Conservation (phyloP, 176 grass and related monocot genomes). For the Carex cristatella region DNA sequence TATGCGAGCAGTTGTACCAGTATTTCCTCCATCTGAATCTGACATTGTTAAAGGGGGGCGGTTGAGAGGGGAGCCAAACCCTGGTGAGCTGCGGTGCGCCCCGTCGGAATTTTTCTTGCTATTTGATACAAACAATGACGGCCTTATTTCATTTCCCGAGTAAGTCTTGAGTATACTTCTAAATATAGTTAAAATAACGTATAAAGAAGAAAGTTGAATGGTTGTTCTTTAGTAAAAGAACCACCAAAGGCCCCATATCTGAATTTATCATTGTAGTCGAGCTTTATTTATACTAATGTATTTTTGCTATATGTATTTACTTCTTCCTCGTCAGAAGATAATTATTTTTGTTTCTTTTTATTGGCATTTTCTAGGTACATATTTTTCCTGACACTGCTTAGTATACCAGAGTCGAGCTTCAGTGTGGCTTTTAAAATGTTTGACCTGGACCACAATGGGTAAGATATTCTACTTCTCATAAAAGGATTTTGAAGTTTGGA, state of each 20-base stretch:
- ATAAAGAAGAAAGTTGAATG: not conserved
- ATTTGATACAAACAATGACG: slow-evolving; percentile 86
- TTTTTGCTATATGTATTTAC: not conserved
- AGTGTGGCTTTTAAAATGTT: slow-evolving; percentile 94
- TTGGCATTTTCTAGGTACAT: slow-evolving; percentile 62
- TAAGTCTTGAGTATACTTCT: slow-evolving; percentile 38
- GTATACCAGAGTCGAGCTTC: slow-evolving; percentile 81
- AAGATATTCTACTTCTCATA: slow-evolving; percentile 26
- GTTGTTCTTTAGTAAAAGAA: not conserved
- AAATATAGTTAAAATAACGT: not conserved
- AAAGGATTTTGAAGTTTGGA: slow-evolving; percentile 16
- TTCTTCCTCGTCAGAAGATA: not conserved
- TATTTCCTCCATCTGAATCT: slow-evolving; percentile 94
- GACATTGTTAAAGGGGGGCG: slow-evolving; percentile 54
- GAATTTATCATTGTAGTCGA: not conserved
- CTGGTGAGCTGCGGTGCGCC: slow-evolving; percentile 65
- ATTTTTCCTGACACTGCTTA: slow-evolving; percentile 91
- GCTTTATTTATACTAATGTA: not conserved
- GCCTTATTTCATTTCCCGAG: slow-evolving; percentile 95
- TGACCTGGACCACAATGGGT: slow-evolving; percentile 80
- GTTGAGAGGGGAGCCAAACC: slow-evolving; percentile 63
- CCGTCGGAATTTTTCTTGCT: slow-evolving; percentile 75
- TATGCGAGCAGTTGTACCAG: slow-evolving; percentile 78
- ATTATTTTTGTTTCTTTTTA: slow-evolving; percentile 21
- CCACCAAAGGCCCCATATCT: not conserved